phyloP scores from a whole-genome alignment of 2,329 filamentous ascomycete genomes.

The Cordyceps farinosa region DNA sequence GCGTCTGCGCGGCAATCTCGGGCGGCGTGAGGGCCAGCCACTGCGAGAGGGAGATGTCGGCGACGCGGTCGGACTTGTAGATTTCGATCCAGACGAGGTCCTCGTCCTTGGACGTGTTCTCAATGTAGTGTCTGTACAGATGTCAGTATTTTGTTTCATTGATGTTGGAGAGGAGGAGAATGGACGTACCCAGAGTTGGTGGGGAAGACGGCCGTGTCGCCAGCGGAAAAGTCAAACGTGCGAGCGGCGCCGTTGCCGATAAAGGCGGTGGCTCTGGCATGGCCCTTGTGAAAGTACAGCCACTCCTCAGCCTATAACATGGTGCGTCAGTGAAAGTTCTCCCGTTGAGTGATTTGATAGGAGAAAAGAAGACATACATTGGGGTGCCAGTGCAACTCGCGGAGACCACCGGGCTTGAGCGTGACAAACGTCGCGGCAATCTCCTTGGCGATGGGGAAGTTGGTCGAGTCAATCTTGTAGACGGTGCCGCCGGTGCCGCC shows the following conservation, averaged over 20 bases:
- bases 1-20: conserved; percentile 56
- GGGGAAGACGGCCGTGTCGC: conserved; percentile 67
- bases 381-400: conserved; percentile 69
- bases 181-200: conserved; percentile 53
- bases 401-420: conserved; percentile 58
- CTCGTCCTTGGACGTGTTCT: conserved; percentile 62
- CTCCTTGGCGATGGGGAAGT: conserved; percentile 63
- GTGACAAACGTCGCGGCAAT: conserved; percentile 63
- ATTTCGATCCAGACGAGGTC: conserved; percentile 66
- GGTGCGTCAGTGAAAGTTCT: not conserved
- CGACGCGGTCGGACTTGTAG: conserved; percentile 64
- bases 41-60: conserved; percentile 63
- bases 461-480: conserved; percentile 62
- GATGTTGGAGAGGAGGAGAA: not conserved
- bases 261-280: conserved; percentile 61
- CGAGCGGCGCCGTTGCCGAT: conserved; percentile 57
- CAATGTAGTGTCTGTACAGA: conserved; percentile 57
- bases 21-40: conserved; percentile 67
- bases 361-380: conserved; percentile 45
- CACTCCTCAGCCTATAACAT: conserved; percentile 59
- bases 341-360: not conserved
- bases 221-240: conserved; percentile 64
- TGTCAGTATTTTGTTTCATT: not conserved
- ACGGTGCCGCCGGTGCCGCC: conserved; percentile 61
- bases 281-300: conserved; percentile 66